These are phyloP conservation scores for Termitomyces sp. DNA, from an alignment of 768 basidiomycete genomes.

Conservation along the genomic window DNA sequence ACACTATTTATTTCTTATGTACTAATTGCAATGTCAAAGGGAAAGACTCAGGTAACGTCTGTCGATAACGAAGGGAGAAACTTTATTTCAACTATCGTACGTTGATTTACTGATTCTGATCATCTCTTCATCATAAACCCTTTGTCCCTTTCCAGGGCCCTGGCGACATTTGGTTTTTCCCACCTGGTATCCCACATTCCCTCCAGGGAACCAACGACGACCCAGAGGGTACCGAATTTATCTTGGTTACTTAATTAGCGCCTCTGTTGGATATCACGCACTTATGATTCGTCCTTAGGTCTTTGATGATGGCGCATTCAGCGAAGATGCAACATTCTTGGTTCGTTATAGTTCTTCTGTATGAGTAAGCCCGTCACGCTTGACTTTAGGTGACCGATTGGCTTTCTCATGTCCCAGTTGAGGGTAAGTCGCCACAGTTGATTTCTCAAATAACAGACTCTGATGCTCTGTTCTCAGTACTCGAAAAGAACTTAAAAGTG, in stretches of 20 bases:
- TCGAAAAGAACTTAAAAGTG: slow-evolving; percentile 51
- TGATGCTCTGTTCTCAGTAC: slow-evolving; percentile 22
- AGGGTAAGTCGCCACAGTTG: slow-evolving; percentile 22
- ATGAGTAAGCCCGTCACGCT: background rate
- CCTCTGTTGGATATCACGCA: background rate
- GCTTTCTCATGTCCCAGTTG: slow-evolving; percentile 50
- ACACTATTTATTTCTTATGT: background rate
- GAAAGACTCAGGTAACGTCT: slow-evolving; percentile 44
- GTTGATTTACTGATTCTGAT: slow-evolving; percentile 10
- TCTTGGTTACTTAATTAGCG: slow-evolving; percentile 33
- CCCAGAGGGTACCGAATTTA: slow-evolving; percentile 47
- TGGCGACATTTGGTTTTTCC: slow-evolving; percentile 58
- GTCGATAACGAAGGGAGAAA: slow-evolving; percentile 46
- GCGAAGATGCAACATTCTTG: slow-evolving; percentile 52
- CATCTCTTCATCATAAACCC: background rate
- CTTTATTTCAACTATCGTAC: slow-evolving; percentile 46
- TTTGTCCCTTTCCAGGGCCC: slow-evolving; percentile 24
- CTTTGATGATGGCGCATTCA: slow-evolving; percentile 49
- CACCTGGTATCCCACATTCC: slow-evolving; percentile 52
- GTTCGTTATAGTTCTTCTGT: slow-evolving; percentile 16
- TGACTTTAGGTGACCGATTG: slow-evolving; percentile 46
- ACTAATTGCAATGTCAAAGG: slow-evolving; percentile 22
- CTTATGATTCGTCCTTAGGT: slow-evolving; percentile 26
- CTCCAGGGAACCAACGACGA: slow-evolving; percentile 47
- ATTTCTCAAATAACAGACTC: background rate